Conservation (phyloP, 805 yeast species). For the Schizosaccharomyces osmophilus region DNA sequence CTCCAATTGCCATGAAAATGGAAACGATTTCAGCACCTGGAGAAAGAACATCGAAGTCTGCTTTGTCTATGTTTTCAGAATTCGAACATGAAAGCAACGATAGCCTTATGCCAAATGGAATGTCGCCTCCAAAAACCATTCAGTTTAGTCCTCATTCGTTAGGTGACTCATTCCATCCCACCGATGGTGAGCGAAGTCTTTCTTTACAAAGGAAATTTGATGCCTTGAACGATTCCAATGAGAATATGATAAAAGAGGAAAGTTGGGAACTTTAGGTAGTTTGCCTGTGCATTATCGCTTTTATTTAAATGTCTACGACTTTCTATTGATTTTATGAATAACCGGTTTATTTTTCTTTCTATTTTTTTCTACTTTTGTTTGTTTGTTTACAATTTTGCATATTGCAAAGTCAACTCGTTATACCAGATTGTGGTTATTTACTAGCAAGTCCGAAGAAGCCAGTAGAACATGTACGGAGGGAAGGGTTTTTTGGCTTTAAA, state of each 20-base stretch:
- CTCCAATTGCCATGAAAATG: not conserved
- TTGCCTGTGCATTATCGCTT: too few relatives aligned
- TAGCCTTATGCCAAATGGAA: not conserved
- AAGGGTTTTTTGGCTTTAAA: too few relatives aligned
- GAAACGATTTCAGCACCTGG: not conserved
- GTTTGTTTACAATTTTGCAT: too few relatives aligned
- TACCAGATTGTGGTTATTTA: too few relatives aligned
- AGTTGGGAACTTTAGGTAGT: not conserved
- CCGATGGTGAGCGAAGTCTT: not conserved
- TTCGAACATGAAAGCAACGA: not conserved
- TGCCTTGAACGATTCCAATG: not conserved
- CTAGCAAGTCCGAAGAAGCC: too few relatives aligned
- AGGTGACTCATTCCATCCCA: not conserved
- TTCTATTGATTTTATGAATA: too few relatives aligned
- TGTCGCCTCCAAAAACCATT: not conserved
- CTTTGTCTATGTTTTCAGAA: not conserved
- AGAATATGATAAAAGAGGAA: not conserved
- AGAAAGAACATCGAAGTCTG: not conserved
- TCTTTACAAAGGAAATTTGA: not conserved
- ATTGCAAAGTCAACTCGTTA: too few relatives aligned
- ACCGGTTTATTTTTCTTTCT: too few relatives aligned
- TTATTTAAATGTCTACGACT: too few relatives aligned
- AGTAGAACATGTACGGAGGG: too few relatives aligned
- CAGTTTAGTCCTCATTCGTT: conserved; percentile 4
- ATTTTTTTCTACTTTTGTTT: too few relatives aligned